Percentiles rank a stretch among this genome's conserved stretches.
Evolutionary conservation across 306 rosid genomes (phyloP).

Genomic region (Acacia melanoxylon): DNA sequence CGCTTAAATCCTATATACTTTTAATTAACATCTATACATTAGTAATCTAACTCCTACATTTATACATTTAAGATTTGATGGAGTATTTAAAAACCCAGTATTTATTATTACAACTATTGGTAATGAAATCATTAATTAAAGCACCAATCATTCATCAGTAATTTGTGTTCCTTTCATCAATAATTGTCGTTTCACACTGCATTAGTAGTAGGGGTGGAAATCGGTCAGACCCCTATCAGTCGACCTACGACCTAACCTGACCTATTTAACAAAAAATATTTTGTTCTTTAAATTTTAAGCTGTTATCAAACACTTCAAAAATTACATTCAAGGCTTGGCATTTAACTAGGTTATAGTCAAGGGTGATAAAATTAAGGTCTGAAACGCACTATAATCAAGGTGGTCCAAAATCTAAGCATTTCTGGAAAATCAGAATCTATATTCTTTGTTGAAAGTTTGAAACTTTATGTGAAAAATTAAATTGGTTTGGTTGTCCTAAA

Average conservation of each 20-base stretch:
- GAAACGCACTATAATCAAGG: conserved; percentile 40
- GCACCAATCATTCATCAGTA: not conserved
- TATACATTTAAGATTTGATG: too few relatives aligned
- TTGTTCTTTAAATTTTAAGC: not conserved
- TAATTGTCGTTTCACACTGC: conserved; percentile 17
- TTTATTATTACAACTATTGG: too few relatives aligned
- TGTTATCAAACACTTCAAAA: not conserved
- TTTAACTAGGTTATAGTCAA: not conserved
- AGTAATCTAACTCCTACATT: too few relatives aligned
- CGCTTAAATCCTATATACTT: not conserved
- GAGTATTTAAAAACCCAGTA: too few relatives aligned
- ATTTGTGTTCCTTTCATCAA: not conserved
- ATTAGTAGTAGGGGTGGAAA: too few relatives aligned
- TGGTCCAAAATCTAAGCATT: conserved; percentile 31
- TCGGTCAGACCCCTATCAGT: too few relatives aligned
- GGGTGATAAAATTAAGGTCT: conserved; percentile 26
- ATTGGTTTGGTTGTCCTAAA: conserved; percentile 34
- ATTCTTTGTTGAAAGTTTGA: not conserved
- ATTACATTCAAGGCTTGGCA: not conserved
- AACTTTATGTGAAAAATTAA: not conserved
- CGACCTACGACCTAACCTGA: too few relatives aligned
- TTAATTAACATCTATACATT: not conserved
- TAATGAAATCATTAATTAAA: too few relatives aligned
- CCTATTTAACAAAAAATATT: too few relatives aligned
- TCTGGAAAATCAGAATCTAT: conserved; percentile 29